A percentile compares a stretch with the other conserved stretches of the same genome.
These are phyloP conservation scores for Exobasidium rhododendri DNA, from an alignment of 1,284 basidiomycete genomes.

Conservation along the genomic window DNA sequence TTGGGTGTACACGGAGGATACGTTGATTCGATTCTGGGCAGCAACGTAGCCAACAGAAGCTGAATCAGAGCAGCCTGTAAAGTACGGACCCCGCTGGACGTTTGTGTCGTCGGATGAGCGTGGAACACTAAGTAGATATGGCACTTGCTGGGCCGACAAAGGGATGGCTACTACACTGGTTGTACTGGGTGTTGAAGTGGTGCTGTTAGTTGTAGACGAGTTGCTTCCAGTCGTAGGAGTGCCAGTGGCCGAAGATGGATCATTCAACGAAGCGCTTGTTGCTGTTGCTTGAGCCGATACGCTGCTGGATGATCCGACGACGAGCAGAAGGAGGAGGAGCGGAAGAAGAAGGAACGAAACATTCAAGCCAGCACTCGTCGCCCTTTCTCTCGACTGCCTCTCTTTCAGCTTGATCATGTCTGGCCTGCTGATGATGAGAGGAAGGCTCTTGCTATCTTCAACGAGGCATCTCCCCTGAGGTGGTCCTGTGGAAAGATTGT, in stretches of 20 bases:
- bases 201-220: background rate
- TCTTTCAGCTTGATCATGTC: background rate
- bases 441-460: no score
- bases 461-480: no score
- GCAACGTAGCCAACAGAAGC: constrained; percentile 28
- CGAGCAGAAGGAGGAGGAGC: background rate
- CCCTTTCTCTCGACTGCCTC: background rate
- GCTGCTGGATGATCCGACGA: background rate
- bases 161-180: background rate
- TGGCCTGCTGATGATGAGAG: no score
- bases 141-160: background rate
- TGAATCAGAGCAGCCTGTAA: constrained; percentile 31
- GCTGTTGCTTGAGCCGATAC: background rate
- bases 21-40: constrained; percentile 37
- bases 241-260: background rate
- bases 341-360: background rate
- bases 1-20: constrained; percentile 47
- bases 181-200: background rate
- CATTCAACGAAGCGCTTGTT: constrained; percentile 1
- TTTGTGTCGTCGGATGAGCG: background rate
- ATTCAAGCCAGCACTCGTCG: no score
- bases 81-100: constrained; percentile 21
- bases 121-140: background rate
- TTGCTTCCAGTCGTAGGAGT: background rate
- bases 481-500: no score